phyloP scores from a whole-genome alignment of 345 rosid species.

The Pistacia atlantica region DNA sequence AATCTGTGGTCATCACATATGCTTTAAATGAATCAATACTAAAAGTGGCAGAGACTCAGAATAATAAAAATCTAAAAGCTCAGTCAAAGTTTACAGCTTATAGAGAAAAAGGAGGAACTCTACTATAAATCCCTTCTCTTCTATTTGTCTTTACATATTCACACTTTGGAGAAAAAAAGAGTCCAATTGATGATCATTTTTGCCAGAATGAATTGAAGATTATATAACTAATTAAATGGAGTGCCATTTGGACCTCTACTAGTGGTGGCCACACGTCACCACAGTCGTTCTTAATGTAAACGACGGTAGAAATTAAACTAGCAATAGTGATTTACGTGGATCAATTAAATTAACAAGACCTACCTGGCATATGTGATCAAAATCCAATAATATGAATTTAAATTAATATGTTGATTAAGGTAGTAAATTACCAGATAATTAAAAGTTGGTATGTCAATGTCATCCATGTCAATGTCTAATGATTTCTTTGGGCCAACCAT shows the following conservation, averaged over 20 bases:
- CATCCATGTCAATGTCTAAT: constrained; percentile 14
- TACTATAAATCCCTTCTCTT: background rate
- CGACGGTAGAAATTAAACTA: too few relatives aligned
- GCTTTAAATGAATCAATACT: background rate
- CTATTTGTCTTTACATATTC: constrained; percentile 2
- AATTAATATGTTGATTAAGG: background rate
- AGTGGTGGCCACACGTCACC: background rate
- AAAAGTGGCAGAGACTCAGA: background rate
- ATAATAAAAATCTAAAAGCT: constrained; percentile 11
- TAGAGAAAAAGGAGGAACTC: constrained; percentile 8
- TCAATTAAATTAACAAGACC: too few relatives aligned
- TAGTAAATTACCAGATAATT: background rate
- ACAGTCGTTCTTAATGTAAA: too few relatives aligned
- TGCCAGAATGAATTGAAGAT: background rate
- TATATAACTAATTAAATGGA: background rate
- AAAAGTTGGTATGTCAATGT: background rate
- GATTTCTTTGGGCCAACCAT: constrained; percentile 16
- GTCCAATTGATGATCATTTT: background rate
- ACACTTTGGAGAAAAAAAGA: background rate
- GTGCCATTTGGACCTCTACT: background rate
- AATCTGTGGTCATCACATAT: too few relatives aligned
- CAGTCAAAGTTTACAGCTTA: constrained; percentile 39
- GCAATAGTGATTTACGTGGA: too few relatives aligned
- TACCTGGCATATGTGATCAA: too few relatives aligned
- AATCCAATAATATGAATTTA: background rate